A percentile compares a stretch with the other conserved stretches of the same genome.
phyloP scores from a whole-genome alignment of 371 early-diverging fungal species.

The Lichtheimia ramosa region DNA sequence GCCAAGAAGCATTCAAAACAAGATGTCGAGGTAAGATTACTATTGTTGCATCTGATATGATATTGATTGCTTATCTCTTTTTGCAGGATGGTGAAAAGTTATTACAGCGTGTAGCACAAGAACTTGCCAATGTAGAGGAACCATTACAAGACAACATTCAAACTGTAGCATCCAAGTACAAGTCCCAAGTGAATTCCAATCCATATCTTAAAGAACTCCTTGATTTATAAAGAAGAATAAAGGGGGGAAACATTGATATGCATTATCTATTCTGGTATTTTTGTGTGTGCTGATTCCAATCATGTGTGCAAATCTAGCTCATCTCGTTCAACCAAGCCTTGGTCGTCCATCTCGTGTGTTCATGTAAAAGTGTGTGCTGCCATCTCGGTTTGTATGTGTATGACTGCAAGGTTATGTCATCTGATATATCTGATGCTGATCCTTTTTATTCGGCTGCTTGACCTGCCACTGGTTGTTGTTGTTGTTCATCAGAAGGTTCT shows the following conservation, averaged over 20 bases:
- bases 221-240: background rate
- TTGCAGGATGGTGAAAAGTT: slow-evolving; percentile 14
- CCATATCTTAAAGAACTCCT: slow-evolving; percentile 36
- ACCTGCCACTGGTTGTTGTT: no score
- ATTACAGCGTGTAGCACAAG: slow-evolving; percentile 26
- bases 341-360: no score
- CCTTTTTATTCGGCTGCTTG: no score
- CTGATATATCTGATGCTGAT: no score
- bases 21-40: slow-evolving; percentile 36
- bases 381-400: no score
- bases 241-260: background rate
- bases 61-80: background rate
- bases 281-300: no score
- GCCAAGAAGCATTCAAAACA: slow-evolving; percentile 23
- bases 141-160: slow-evolving; percentile 27
- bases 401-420: no score
- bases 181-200: slow-evolving; percentile 40
- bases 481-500: background rate
- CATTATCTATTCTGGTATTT: no score
- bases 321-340: no score
- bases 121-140: slow-evolving; percentile 37
- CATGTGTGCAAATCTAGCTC: no score
- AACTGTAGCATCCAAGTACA: slow-evolving; percentile 41
- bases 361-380: no score
- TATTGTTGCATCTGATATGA: background rate